Evolutionary conservation across 331 rosid genomes (phyloP).

Genomic region (Stylosanthes scabra): DNA sequence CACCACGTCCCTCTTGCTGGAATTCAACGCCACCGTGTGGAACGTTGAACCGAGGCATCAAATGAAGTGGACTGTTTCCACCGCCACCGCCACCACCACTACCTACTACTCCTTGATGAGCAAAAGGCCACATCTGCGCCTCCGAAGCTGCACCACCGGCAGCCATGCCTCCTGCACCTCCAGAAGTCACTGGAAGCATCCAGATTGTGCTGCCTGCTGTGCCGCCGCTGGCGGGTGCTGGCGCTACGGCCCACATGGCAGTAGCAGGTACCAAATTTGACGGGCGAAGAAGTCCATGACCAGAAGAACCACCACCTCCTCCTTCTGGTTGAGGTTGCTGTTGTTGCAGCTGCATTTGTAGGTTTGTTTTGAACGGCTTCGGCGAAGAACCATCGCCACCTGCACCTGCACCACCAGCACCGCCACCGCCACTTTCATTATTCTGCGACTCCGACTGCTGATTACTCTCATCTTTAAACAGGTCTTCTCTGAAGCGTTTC

Average conservation of each 20-base stretch:
- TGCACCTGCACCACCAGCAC: constrained; percentile 1
- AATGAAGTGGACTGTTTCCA: constrained; percentile 65
- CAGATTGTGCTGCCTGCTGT: constrained; percentile 78
- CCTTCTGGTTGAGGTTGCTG: constrained; percentile 18
- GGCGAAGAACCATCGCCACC: constrained; percentile 50
- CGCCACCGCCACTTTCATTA: constrained; percentile 37
- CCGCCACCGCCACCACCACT: not conserved
- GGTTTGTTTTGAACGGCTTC: constrained; percentile 47
- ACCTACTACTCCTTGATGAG: not conserved
- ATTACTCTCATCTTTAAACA: constrained; percentile 73
- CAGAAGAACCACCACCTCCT: not conserved
- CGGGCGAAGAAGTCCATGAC: constrained; percentile 58
- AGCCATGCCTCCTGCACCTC: constrained; percentile 44
- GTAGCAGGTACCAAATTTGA: constrained; percentile 62
- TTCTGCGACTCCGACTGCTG: constrained; percentile 34
- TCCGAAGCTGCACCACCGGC: constrained; percentile 48
- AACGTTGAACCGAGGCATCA: constrained; percentile 79
- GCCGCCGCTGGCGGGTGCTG: constrained; percentile 51
- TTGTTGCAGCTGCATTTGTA: constrained; percentile 47
- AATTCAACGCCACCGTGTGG: constrained; percentile 52
- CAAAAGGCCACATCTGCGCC: constrained; percentile 84
- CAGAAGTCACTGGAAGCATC: constrained; percentile 78
- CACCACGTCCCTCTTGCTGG: constrained; percentile 57
- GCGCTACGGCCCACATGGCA: constrained; percentile 91
- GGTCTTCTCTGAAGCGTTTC: constrained; percentile 86